Evolutionary conservation across 163 green algal species (phyloP), one percentile per base, ranked within the genome.

Genomic region (Scenedesmus sp.): DNA sequence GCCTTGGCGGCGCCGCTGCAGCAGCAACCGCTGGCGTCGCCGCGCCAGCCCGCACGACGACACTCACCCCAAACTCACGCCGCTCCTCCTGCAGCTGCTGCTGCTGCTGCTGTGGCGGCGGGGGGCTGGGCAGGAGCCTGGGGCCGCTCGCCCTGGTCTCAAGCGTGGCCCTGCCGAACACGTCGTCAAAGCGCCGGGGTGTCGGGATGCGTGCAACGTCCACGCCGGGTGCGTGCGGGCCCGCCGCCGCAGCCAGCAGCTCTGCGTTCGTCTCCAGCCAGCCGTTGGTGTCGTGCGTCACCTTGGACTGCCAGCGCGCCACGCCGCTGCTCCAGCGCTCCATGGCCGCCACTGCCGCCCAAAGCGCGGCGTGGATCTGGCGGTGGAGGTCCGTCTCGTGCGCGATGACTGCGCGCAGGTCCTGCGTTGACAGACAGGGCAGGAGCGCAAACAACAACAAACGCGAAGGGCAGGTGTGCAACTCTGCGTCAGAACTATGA

Each of bases 281-380:
- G 42, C 35, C 61, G 56, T 91, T 91, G 53, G 51, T 83, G 53
- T 91, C 87, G 6, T 26, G 44, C 0, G 59, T 86, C 0, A 86
- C 78, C 18, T 80, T 86, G 40, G 79, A 59, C 56, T 68, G 40
- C 53, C 53, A 91, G 26, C 53, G 40, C 53, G 30, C 80, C 0
- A 91, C 87, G 6, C 53, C 87, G 2, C 40, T 44, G n/a, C 40
- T 76, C 87, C 87, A 91, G n/a, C 79, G 78, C 56, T 86, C 78
- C 87, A 91, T 91, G 53, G 87, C 87, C 0, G 78, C 56, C 0
- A 87, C 87, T 35, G 87, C 87, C 16, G 42, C 43, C 73, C 87
- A 86, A 5, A 91, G 37, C 12, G 79, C 87, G 20, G 13, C 40
- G 33, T 91, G 49, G 79, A 91, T 91, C 87, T 91, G 78, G 56